A percentile compares a stretch with the other conserved stretches of the same genome.
Evolutionary conservation across 140 eudicot genomes (phyloP).

Genomic region (Stevia rebaudiana): DNA sequence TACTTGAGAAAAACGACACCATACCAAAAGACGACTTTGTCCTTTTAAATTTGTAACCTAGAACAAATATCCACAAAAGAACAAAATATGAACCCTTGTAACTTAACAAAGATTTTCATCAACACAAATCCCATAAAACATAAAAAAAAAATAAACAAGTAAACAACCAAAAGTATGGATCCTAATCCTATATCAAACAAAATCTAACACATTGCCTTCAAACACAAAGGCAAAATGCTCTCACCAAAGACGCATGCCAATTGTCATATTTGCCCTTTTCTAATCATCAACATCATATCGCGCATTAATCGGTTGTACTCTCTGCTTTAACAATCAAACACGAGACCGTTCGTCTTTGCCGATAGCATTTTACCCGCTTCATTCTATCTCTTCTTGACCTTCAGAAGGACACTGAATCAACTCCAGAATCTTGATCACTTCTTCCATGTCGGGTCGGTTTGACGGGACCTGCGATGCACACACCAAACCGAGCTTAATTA

Average conservation of each 20-base stretch:
- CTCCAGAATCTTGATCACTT: slow-evolving; percentile 81
- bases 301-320: slow-evolving; percentile 23
- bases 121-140: slow-evolving; percentile 13
- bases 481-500: slow-evolving; percentile 76
- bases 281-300: not conserved
- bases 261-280: slow-evolving; percentile 4
- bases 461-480: slow-evolving; percentile 97
- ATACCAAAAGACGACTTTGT: slow-evolving; percentile 8
- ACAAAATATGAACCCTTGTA: slow-evolving; percentile 20
- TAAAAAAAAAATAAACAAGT: slow-evolving; percentile 15
- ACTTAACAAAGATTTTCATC: slow-evolving; percentile 15
- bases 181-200: slow-evolving; percentile 37
- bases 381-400: slow-evolving; percentile 58
- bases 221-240: slow-evolving; percentile 37
- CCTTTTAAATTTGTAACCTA: slow-evolving; percentile 16
- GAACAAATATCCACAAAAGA: slow-evolving; percentile 24
- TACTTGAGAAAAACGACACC: not conserved
- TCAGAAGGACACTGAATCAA: slow-evolving; percentile 66
- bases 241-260: slow-evolving; percentile 28
- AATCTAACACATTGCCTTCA: slow-evolving; percentile 21
- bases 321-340: slow-evolving; percentile 12
- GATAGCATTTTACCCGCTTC: slow-evolving; percentile 30
- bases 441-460: slow-evolving; percentile 88
- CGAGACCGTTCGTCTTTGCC: slow-evolving; percentile 25
- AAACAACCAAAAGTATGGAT: slow-evolving; percentile 29